phyloP scores from a whole-genome alignment of 2,329 filamentous ascomycete species.

The Pestalotiopsis sp. region DNA sequence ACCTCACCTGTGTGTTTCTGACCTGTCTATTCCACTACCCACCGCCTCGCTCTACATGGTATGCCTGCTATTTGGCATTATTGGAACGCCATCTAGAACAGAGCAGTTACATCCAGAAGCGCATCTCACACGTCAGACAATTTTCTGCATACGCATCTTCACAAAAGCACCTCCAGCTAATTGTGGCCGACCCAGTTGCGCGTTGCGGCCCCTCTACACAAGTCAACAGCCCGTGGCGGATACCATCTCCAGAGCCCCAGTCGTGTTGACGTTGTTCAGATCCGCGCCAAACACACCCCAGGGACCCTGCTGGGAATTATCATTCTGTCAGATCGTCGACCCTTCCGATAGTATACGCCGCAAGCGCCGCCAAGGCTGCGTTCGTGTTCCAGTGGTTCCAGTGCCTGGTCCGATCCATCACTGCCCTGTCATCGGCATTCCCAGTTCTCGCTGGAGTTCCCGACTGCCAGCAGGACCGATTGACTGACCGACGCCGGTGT shows the following conservation, averaged over 20 bases:
- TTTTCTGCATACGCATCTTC: neutral
- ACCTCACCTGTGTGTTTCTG: conserved; percentile 12
- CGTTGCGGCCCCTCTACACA: neutral
- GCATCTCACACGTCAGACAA: neutral
- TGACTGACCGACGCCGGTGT: conserved; percentile 4
- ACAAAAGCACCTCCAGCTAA: conserved; percentile 6
- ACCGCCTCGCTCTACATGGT: conserved; percentile 10
- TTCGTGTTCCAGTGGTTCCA: neutral
- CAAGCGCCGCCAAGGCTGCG: neutral
- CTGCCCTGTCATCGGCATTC: neutral
- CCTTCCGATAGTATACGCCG: neutral
- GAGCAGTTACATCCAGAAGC: neutral
- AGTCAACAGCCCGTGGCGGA: neutral
- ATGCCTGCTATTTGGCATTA: neutral
- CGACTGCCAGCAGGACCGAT: neutral
- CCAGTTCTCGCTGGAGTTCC: neutral
- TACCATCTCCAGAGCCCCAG: neutral
- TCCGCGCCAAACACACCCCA: neutral
- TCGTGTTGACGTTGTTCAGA: neutral
- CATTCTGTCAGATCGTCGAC: conserved; percentile 9
- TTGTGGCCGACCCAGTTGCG: conserved; percentile 1
- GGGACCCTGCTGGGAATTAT: neutral
- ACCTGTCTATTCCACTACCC: conserved; percentile 12
- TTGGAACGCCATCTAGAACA: neutral
- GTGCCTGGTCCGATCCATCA: conserved; percentile 1